phyloP scores from a whole-genome alignment of 176 grass and related monocot species.

The Paspalum notatum region DNA sequence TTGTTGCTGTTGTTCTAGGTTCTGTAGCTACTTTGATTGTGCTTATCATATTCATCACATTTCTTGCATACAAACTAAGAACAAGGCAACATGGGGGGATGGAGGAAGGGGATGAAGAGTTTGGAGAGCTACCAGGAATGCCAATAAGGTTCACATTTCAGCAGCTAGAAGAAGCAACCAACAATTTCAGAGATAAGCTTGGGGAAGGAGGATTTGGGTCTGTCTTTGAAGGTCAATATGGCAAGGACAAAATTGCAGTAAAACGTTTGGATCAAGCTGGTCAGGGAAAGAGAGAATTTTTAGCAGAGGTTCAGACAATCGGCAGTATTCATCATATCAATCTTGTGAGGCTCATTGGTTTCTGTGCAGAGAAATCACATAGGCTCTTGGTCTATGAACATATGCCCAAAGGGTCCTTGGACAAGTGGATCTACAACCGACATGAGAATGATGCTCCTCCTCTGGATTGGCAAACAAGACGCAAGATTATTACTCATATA shows the following conservation, averaged over 20 bases:
- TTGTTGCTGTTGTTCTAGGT: not conserved
- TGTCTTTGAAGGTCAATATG: conserved; percentile 12
- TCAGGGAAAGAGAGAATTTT: conserved; percentile 45
- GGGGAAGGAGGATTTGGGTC: conserved; percentile 42
- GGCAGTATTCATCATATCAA: conserved; percentile 55
- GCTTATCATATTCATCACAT: not conserved
- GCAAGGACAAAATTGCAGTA: not conserved
- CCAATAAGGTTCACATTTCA: conserved; percentile 35
- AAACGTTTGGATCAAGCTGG: conserved; percentile 36
- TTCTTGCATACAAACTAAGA: not conserved
- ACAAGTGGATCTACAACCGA: conserved; percentile 49
- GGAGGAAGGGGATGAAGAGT: conserved; percentile 17
- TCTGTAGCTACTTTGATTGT: not conserved
- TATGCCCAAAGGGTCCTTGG: conserved; percentile 52
- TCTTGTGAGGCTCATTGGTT: conserved; percentile 50
- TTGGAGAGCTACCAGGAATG: not conserved
- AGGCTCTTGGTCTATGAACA: conserved; percentile 56
- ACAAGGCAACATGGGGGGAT: not conserved
- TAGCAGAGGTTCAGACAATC: conserved; percentile 54
- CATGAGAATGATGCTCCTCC: not conserved
- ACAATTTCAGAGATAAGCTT: conserved; percentile 20
- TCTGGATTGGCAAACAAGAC: conserved; percentile 34
- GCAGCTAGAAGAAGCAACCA: conserved; percentile 15
- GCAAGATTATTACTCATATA: conserved; percentile 42
- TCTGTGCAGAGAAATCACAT: conserved; percentile 51